phyloP scores from a whole-genome alignment of 2,329 filamentous ascomycete species.

The Chaetomium sp. region DNA sequence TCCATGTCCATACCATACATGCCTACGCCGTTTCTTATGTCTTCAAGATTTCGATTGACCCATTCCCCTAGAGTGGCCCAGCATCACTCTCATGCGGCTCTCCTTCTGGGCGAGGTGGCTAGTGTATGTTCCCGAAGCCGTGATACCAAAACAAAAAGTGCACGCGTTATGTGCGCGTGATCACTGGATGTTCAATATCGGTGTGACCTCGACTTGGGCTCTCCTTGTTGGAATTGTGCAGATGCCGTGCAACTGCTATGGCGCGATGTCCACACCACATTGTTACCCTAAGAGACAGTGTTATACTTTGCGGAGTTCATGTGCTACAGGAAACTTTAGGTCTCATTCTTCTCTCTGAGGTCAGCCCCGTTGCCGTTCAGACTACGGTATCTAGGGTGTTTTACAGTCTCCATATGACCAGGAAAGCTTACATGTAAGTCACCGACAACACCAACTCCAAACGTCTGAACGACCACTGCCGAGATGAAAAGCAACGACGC shows the following conservation, averaged over 20 bases:
- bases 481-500: slow-evolving; percentile 27
- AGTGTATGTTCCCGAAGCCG: neutral
- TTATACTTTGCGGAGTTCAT: neutral
- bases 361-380: neutral
- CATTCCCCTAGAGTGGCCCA: neutral
- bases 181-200: neutral
- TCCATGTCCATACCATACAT: neutral
- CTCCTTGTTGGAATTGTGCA: neutral
- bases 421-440: neutral
- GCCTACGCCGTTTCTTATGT: neutral
- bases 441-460: neutral
- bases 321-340: neutral
- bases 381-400: neutral
- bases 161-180: neutral
- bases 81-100: neutral
- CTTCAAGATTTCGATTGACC: neutral
- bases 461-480: neutral
- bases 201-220: neutral
- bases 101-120: neutral
- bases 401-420: neutral
- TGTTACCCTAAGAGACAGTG: neutral
- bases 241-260: neutral
- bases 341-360: neutral
- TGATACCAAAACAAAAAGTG: neutral
- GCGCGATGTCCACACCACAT: neutral